Evolutionary conservation across 208 protist genomes (phyloP).

Genomic region (Crithidia fasciculata): DNA sequence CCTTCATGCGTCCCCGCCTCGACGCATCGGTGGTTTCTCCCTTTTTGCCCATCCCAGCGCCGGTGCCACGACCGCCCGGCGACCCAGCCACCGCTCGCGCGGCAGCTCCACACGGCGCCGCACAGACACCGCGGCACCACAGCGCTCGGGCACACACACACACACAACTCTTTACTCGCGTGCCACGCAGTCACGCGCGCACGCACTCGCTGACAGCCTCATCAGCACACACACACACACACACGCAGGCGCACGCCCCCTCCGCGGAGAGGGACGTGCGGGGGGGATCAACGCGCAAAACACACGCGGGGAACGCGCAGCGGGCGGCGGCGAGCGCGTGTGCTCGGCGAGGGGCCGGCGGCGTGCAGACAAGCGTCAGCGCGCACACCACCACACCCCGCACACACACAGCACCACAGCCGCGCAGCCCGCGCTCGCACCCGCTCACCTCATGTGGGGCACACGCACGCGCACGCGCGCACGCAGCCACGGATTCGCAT

Average conservation of each 20-base stretch:
- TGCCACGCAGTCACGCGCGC: not conserved
- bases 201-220: too few species aligned
- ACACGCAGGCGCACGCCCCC: not conserved
- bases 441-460: conserved; percentile 9
- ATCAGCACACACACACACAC: conserved; percentile 12
- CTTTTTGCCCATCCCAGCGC: too few species aligned
- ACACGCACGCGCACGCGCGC: conserved; percentile 3
- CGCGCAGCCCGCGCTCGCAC: not conserved
- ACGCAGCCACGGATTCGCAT: not conserved
- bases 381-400: conserved; percentile 1
- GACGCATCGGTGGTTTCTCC: too few species aligned
- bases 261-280: not conserved
- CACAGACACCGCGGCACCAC: not conserved
- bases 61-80: too few species aligned
- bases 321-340: not conserved
- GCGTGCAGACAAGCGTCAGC: not conserved
- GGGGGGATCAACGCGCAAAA: too few species aligned
- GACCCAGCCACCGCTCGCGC: too few species aligned
- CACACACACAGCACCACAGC: not conserved
- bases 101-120: not conserved
- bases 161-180: conserved; percentile 9
- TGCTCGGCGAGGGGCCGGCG: too few species aligned
- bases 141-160: not conserved
- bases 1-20: too few species aligned
- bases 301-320: not conserved